Conservation (phyloP, 768 basidiomycete species). For the Lentinula boryana region DNA sequence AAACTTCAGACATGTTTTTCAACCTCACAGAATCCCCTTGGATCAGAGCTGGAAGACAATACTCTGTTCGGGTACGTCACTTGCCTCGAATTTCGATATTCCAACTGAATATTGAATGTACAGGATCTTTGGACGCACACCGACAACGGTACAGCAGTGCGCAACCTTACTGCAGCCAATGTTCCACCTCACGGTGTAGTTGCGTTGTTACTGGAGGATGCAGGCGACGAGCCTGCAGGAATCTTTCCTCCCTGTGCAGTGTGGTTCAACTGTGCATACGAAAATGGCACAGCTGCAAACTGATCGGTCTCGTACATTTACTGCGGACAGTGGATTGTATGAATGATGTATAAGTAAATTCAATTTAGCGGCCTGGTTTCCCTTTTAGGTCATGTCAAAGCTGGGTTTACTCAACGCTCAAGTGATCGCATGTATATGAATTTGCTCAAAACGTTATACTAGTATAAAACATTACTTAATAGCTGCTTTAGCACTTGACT, state of each 20-base stretch:
- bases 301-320: no score
- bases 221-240: conserved; percentile 42
- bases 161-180: conserved; percentile 37
- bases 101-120: no score
- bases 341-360: no score
- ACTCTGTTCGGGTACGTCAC: conserved; percentile 46
- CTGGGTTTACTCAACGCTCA: no score
- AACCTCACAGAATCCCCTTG: conserved; percentile 60
- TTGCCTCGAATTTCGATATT: no score
- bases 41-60: conserved; percentile 58
- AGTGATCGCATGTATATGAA: no score
- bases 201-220: conserved; percentile 45
- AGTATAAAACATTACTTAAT: no score
- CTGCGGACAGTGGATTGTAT: no score
- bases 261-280: conserved; percentile 41
- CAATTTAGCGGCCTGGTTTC: no score
- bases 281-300: conserved; percentile 34
- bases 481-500: no score
- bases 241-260: conserved; percentile 47
- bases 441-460: no score
- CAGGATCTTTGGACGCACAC: conserved; percentile 56
- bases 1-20: conserved; percentile 48
- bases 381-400: no score
- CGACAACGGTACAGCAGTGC: conserved; percentile 46
- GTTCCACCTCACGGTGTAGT: conserved; percentile 55